phyloP scores from a whole-genome alignment of 225 moss, liverwort and hornwort genomes.

The Asterella californica region DNA sequence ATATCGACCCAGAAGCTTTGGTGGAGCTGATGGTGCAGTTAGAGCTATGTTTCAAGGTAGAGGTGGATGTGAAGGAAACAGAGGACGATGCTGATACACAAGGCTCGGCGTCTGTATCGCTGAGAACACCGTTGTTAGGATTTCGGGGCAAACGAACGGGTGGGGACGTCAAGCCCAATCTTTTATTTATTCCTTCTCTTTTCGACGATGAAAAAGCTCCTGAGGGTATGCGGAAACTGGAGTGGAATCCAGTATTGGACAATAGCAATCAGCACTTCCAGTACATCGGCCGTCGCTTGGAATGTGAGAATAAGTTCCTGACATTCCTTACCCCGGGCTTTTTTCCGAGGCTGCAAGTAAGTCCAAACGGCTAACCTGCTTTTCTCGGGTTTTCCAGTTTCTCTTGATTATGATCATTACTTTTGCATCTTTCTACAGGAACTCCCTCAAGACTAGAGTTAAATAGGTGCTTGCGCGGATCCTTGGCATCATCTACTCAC shows the following conservation, averaged over 20 bases:
- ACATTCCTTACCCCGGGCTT: slow-evolving; percentile 73
- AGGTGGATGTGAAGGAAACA: slow-evolving; percentile 19
- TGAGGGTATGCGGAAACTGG: slow-evolving; percentile 36
- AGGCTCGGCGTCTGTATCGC: neutral
- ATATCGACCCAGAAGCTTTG: slow-evolving; percentile 55
- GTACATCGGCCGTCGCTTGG: slow-evolving; percentile 62
- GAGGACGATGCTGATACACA: neutral
- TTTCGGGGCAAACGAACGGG: neutral
- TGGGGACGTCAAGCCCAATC: neutral
- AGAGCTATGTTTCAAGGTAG: slow-evolving; percentile 63
- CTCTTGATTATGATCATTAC: neutral
- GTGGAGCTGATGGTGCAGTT: slow-evolving; percentile 68
- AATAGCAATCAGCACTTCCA: slow-evolving; percentile 20
- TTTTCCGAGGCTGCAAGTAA: slow-evolving; percentile 75
- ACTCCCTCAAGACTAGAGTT: neutral
- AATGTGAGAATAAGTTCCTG: slow-evolving; percentile 55
- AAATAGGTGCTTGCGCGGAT: neutral
- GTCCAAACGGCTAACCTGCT: neutral
- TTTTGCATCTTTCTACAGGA: neutral
- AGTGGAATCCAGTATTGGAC: slow-evolving; percentile 39
- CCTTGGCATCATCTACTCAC: neutral
- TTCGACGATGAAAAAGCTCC: slow-evolving; percentile 40
- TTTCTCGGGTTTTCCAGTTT: neutral
- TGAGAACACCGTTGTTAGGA: slow-evolving; percentile 17
- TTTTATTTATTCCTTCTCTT: slow-evolving; percentile 58